A percentile compares a stretch with the other conserved stretches of the same genome.
phyloP scores from a whole-genome alignment of 306 rosid species.

The Gillenia trifoliata region DNA sequence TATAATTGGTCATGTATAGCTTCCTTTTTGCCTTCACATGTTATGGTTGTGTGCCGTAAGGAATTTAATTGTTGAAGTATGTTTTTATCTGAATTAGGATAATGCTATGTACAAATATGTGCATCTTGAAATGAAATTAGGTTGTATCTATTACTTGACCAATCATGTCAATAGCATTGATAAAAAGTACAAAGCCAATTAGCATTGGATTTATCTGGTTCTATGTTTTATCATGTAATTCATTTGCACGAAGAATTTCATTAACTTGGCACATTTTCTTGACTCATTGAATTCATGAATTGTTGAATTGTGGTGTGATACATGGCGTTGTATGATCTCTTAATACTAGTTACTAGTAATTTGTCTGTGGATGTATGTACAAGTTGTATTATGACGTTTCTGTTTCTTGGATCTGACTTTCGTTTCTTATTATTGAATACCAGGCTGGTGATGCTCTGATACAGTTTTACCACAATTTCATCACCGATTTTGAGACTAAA shows the following conservation, averaged over 20 bases:
- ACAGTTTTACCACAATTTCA: conserved; percentile 91
- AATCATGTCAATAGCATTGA: neutral
- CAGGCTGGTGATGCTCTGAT: conserved; percentile 99
- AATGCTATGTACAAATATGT: neutral
- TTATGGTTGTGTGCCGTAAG: neutral
- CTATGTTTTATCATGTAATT: neutral
- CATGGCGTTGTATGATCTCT: neutral
- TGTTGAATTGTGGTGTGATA: neutral
- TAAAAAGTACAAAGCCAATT: neutral
- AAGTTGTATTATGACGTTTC: neutral
- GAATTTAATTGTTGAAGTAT: neutral
- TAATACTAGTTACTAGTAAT: neutral
- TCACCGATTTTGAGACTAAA: conserved; percentile 97
- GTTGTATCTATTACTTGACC: neutral
- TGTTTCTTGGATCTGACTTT: neutral
- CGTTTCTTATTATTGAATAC: conserved; percentile 15
- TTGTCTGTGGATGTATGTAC: neutral
- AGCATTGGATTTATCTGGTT: neutral
- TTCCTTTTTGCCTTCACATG: neutral
- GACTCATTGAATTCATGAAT: neutral
- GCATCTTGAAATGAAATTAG: neutral
- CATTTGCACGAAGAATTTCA: neutral
- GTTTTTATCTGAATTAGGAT: neutral
- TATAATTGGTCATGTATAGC: neutral
- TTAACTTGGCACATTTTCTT: neutral